Evolutionary conservation across 495 filamentous ascomycete genomes (phyloP), one percentile per base, ranked within the genome.

Genomic region (Penicillium chermesinum): DNA sequence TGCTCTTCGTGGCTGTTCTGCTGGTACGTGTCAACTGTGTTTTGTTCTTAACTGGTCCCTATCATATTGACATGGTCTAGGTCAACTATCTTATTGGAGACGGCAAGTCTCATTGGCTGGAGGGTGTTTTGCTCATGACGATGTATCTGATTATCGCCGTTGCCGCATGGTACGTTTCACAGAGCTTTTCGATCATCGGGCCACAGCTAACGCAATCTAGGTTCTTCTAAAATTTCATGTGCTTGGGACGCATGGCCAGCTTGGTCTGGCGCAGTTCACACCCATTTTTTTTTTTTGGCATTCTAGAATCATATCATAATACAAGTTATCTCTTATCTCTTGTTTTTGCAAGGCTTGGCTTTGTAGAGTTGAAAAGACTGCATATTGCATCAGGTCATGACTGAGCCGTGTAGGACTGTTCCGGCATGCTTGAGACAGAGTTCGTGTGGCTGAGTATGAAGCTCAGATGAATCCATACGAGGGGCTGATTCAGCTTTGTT

Each of bases 41-140:
- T 3, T 32, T 13, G 15, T 2, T 30, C 44, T 43, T 13, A 35
- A 14, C 1, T 34, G 0, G n/a, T 18, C 9, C 2, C 4, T 52
- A 20, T 39, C 44, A 44, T 36, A 51, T 14, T 36, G 1, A 13
- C 44, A 13, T 37, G 15, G 5, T 17, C 14, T 22, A 71, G 68
- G 87, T 91, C 34, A 93, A 90, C 66, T 91, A 90, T 60, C 74
- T 93, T 13, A 89, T 93, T 48, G 79, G 77, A 15, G 71, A 77
- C 50, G 77, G 76, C 25, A 78, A 80, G 46, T 78, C 74, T 4
- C 75, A 81, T 46, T 81, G 77, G 77, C 77, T 93, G 0, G 88
- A 93, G 63, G 88, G 88, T 8, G 78, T 88, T 46, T 65, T 90
- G 30, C 59, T 91, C 41, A 78, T 84, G 51, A 85, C 81, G 48